These are phyloP conservation scores for Plasmodium knowlesi DNA, from an alignment of 169 alveolate genomes.

Conservation along the genomic window DNA sequence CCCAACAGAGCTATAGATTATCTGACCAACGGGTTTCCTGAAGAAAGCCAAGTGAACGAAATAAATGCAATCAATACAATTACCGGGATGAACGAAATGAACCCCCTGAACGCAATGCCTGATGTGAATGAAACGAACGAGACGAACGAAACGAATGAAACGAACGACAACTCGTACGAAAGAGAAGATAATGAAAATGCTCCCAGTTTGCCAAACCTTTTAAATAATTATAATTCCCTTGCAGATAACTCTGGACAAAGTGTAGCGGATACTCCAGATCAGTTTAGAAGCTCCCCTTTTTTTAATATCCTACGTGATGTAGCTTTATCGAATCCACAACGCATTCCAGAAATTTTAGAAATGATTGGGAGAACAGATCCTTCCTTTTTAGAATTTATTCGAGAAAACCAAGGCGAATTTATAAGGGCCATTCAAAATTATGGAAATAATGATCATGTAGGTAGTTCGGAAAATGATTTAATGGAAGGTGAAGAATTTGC, in stretches of 20 bases:
- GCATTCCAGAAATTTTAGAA: constrained; percentile 88
- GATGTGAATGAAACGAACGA: neutral
- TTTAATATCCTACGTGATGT: constrained; percentile 88
- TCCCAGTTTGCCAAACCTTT: constrained; percentile 58
- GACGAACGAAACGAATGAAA: neutral
- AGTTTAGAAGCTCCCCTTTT: constrained; percentile 85
- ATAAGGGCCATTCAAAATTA: constrained; percentile 78
- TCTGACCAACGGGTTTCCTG: constrained; percentile 90
- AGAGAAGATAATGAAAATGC: constrained; percentile 66
- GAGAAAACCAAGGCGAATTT: constrained; percentile 91
- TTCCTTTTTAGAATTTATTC: constrained; percentile 85
- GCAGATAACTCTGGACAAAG: constrained; percentile 7
- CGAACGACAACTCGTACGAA: constrained; percentile 61
- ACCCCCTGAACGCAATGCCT: neutral
- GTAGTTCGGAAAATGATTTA: constrained; percentile 14
- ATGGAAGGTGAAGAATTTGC: constrained; percentile 49
- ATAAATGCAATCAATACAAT: constrained; percentile 66
- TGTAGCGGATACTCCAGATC: constrained; percentile 22
- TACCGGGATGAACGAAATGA: constrained; percentile 1
- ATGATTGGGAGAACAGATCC: constrained; percentile 90
- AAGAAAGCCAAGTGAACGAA: neutral
- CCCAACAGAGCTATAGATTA: constrained; percentile 97
- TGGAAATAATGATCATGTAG: constrained; percentile 56
- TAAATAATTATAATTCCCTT: constrained; percentile 27
- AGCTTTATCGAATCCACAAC: constrained; percentile 91